phyloP scores from a whole-genome alignment of 1,284 basidiomycete genomes.

The Pseudozyma sp. region DNA sequence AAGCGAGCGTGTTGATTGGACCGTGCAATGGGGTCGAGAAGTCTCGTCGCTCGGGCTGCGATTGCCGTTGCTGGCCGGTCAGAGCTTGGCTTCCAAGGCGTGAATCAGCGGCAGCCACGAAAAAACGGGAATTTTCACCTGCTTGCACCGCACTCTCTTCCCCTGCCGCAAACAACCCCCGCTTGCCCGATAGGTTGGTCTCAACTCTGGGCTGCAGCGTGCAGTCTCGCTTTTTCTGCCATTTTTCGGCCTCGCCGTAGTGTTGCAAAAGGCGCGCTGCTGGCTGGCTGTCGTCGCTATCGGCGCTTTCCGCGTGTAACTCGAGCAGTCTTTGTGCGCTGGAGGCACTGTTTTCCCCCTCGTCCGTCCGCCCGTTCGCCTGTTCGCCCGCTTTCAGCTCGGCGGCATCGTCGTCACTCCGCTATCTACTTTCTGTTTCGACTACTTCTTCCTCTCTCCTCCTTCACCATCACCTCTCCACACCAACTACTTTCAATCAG shows the following conservation, averaged over 20 bases:
- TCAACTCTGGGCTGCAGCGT: slow-evolving; percentile 2
- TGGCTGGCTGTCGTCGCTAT: slow-evolving; percentile 27
- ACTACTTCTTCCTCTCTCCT: slow-evolving; percentile 5
- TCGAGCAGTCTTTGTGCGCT: not conserved
- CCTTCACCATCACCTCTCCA: slow-evolving; percentile 21
- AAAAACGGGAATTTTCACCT: slow-evolving; percentile 11
- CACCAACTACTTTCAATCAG: slow-evolving; percentile 12
- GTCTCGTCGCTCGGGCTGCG: slow-evolving; percentile 21
- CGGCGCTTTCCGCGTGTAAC: slow-evolving; percentile 43
- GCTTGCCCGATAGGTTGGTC: slow-evolving; percentile 4
- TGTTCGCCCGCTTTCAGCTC: not conserved
- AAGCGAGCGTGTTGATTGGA: slow-evolving; percentile 45
- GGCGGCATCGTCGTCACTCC: slow-evolving; percentile 13
- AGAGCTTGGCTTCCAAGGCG: slow-evolving; percentile 9
- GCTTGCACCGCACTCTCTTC: not conserved
- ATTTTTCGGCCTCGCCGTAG: not conserved
- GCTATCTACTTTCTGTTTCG: slow-evolving; percentile 1
- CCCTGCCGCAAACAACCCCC: slow-evolving; percentile 1
- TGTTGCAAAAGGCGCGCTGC: slow-evolving; percentile 19
- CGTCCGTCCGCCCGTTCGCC: slow-evolving; percentile 10
- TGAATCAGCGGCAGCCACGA: slow-evolving; percentile 18
- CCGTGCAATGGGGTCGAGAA: slow-evolving; percentile 15
- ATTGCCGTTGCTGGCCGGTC: slow-evolving; percentile 43
- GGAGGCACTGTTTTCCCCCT: slow-evolving; percentile 11
- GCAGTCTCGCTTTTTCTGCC: not conserved